Evolutionary conservation across 1,284 basidiomycete species (phyloP), one percentile per base, ranked within the genome.

Genomic region (Cryptococcus sp.): DNA sequence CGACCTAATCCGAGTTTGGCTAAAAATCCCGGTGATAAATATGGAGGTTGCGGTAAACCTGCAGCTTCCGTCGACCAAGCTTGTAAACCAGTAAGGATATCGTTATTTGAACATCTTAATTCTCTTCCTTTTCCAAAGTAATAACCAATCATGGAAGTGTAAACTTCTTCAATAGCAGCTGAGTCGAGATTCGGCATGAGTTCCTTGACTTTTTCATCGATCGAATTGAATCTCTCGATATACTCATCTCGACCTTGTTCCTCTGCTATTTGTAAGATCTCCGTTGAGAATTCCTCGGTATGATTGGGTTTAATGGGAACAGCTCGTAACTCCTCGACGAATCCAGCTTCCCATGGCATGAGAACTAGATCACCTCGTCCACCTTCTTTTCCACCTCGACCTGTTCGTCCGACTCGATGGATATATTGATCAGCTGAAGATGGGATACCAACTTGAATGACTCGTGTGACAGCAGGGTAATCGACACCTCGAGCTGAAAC

Each of bases 361-460:
- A 98, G 80, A 23, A 98, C 82, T 50, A 98, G 76, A 76, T 98
- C 95, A 5, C 88, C 91, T 55, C 92, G 84, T 0, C 89, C 90
- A n/a, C 76, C 66, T 31, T 77, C 74, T 41, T 82, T 81, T 31
- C 79, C 79, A 2, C 86, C 89, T 66, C 94, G 86, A 23, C 92
- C 93, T 0, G 95, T 96, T 58, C 93, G 83, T 2, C 93, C 92
- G 48, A 98, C 86, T 59, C 95, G 88, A 70, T 97, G 93, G 50
- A 95, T 81, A 74, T 98, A 98, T 66, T 88, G 84, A 47, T 93
- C 88, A 8, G 83, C 73, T 4, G 76, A 80, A 5, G 78, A 72
- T 0, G 95, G 92, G 4, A 89, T 79, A 56, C 95, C 91, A 54
- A 98, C 79, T 76, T 98, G 95, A 65, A 98, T 90, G 54, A 98